Conservation (phyloP, 2,329 filamentous ascomycete genomes). For the Pyricularia grisea region DNA sequence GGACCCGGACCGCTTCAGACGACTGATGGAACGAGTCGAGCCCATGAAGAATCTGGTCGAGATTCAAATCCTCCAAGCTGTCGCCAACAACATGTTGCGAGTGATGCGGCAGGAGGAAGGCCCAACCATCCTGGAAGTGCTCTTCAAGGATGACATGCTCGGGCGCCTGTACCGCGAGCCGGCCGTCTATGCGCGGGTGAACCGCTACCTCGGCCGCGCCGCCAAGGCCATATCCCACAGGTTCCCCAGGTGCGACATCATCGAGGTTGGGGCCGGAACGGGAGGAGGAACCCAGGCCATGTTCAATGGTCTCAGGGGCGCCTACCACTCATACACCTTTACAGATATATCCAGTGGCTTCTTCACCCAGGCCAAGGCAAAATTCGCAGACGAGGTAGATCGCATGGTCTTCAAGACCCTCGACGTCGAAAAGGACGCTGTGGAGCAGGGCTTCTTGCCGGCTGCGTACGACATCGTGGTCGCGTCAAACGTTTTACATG, state of each 20-base stretch:
- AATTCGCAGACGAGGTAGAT: constrained; percentile 14
- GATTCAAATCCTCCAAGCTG: constrained; percentile 8
- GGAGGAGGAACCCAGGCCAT: constrained; percentile 24
- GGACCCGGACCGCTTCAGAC: no score
- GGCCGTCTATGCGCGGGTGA: constrained; percentile 7
- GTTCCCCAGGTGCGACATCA: constrained; percentile 24
- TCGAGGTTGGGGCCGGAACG: constrained; percentile 23
- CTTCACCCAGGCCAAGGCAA: constrained; percentile 20
- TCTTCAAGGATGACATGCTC: constrained; percentile 23
- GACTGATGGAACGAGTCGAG: no score
- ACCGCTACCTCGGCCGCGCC: neutral
- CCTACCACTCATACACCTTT: constrained; percentile 10
- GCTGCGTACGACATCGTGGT: constrained; percentile 25
- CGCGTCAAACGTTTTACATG: constrained; percentile 27
- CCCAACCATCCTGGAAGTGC: constrained; percentile 18
- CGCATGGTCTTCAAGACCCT: constrained; percentile 20
- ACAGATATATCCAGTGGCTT: constrained; percentile 14
- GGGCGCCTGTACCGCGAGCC: constrained; percentile 19
- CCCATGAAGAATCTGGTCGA: neutral
- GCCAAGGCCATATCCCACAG: constrained; percentile 12
- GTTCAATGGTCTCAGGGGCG: constrained; percentile 15
- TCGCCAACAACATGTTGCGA: constrained; percentile 7
- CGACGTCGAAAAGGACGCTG: constrained; percentile 21
- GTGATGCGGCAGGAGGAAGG: constrained; percentile 3
- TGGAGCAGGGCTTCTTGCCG: constrained; percentile 21